Evolutionary conservation across 164 flowering plant species (phyloP).

Genomic region (Berberis vulgaris): DNA sequence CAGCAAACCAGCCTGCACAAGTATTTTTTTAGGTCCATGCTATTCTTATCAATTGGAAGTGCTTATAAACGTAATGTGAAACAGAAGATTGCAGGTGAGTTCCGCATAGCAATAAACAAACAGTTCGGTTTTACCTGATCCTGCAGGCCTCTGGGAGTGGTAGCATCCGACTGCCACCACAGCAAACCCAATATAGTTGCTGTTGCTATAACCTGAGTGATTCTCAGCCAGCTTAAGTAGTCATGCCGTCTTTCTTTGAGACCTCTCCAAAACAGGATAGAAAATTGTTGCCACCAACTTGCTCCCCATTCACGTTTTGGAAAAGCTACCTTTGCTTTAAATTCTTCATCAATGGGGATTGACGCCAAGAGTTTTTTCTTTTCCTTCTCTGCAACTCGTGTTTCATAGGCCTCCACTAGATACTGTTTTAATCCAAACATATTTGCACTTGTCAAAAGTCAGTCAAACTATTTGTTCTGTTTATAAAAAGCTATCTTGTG

Average conservation of each 20-base stretch:
- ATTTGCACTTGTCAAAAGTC: neutral
- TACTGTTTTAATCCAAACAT: constrained; percentile 37
- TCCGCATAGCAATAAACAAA: too few relatives aligned
- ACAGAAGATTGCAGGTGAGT: too few relatives aligned
- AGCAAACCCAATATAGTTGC: constrained; percentile 68
- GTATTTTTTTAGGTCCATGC: neutral
- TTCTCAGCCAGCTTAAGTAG: constrained; percentile 66
- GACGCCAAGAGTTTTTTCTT: constrained; percentile 62
- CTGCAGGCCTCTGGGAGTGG: constrained; percentile 44
- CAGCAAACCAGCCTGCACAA: constrained; percentile 75
- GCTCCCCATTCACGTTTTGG: constrained; percentile 88
- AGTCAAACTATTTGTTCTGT: neutral
- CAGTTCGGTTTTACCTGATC: constrained; percentile 60
- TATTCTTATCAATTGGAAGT: neutral
- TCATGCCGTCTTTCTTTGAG: constrained; percentile 76
- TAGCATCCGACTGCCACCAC: constrained; percentile 87
- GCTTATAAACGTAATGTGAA: too few relatives aligned
- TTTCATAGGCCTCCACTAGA: constrained; percentile 91
- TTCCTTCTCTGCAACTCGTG: constrained; percentile 63
- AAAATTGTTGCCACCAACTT: constrained; percentile 75
- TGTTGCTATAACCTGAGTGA: constrained; percentile 69
- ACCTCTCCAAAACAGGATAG: constrained; percentile 62
- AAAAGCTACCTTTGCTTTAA: constrained; percentile 41
- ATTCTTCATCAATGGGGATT: constrained; percentile 56
- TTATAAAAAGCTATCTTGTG: neutral